A percentile compares a stretch with the other conserved stretches of the same genome.
Evolutionary conservation across 306 rosid species (phyloP).

Genomic region (Rubus idaeus): DNA sequence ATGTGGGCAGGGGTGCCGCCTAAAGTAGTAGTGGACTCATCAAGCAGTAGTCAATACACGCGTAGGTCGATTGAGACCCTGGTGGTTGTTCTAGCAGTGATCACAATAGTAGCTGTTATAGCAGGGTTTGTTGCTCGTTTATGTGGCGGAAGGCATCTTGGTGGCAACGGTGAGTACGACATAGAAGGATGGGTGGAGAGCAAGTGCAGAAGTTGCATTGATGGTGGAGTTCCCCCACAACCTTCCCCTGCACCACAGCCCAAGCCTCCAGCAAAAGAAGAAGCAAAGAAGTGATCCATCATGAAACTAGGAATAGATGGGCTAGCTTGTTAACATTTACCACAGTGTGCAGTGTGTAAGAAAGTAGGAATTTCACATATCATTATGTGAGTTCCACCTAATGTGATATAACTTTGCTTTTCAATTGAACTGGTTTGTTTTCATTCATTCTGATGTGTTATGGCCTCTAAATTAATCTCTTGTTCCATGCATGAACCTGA

Average conservation of each 20-base stretch:
- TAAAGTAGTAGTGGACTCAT: slow-evolving; percentile 27
- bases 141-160: slow-evolving; percentile 78
- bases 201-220: slow-evolving; percentile 80
- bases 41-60: slow-evolving; percentile 31
- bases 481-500: background rate
- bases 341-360: background rate
- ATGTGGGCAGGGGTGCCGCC: slow-evolving; percentile 1
- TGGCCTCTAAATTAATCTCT: background rate
- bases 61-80: slow-evolving; percentile 71
- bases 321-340: background rate
- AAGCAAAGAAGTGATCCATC: slow-evolving; percentile 41
- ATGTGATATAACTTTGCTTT: background rate
- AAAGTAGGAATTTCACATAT: background rate
- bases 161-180: slow-evolving; percentile 65
- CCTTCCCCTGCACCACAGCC: slow-evolving; percentile 34
- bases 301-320: background rate
- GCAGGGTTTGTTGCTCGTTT: slow-evolving; percentile 75
- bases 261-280: slow-evolving; percentile 41
- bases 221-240: slow-evolving; percentile 51
- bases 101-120: slow-evolving; percentile 62
- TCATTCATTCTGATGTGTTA: background rate
- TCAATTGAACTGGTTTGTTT: background rate
- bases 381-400: background rate
- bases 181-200: slow-evolving; percentile 89
- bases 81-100: slow-evolving; percentile 72